These are phyloP conservation scores for Fusarium mundagurra DNA, from an alignment of 2,329 filamentous ascomycete genomes.

Conservation along the genomic window DNA sequence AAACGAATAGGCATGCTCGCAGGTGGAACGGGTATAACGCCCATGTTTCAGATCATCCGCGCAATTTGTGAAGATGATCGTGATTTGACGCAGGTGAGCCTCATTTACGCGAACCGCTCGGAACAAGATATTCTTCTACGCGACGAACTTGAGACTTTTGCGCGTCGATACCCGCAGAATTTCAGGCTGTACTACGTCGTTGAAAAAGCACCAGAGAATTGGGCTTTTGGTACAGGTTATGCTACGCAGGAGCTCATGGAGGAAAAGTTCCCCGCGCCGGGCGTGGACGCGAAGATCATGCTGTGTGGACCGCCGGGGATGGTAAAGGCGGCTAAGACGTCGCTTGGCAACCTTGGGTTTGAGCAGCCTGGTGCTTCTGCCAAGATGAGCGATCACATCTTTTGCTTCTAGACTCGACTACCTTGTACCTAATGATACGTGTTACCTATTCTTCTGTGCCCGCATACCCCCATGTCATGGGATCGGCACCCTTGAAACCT, in stretches of 20 bases:
- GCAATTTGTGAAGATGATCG: slow-evolving; percentile 69
- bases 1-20: slow-evolving; percentile 65
- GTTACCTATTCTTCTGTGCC: not conserved
- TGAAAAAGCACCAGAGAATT: slow-evolving; percentile 56
- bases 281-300: slow-evolving; percentile 61
- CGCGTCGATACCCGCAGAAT: slow-evolving; percentile 60
- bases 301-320: slow-evolving; percentile 71
- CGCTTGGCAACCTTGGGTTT: slow-evolving; percentile 60
- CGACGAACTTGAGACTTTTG: slow-evolving; percentile 64
- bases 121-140: slow-evolving; percentile 69
- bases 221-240: slow-evolving; percentile 60
- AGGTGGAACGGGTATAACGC: slow-evolving; percentile 52
- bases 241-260: slow-evolving; percentile 61
- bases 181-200: slow-evolving; percentile 67
- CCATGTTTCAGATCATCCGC: slow-evolving; percentile 65
- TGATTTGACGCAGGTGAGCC: slow-evolving; percentile 64
- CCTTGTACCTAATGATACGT: not conserved
- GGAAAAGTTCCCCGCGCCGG: slow-evolving; percentile 58
- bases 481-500: slow-evolving; percentile 14
- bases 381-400: slow-evolving; percentile 66
- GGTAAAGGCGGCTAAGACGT: slow-evolving; percentile 66
- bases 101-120: slow-evolving; percentile 68
- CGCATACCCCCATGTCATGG: not conserved
- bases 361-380: slow-evolving; percentile 58
- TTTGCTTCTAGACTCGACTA: slow-evolving; percentile 55